phyloP scores from a whole-genome alignment of 2,329 filamentous ascomycete genomes.

The Teratosphaeria gauchensis region DNA sequence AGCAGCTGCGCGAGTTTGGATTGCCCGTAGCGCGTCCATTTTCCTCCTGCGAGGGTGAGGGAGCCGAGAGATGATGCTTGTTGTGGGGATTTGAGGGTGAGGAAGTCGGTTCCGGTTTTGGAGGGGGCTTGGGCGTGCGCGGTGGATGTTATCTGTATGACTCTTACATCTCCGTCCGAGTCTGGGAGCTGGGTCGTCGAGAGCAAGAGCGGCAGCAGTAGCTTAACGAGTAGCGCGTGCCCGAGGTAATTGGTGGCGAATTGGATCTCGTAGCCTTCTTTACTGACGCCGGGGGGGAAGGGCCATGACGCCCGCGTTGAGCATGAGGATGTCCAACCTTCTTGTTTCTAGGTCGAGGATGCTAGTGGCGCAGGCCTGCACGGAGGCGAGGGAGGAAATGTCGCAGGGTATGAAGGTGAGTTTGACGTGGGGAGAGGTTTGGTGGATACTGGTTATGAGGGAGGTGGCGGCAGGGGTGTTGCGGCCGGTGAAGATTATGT shows the following conservation, averaged over 20 bases:
- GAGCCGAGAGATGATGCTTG: neutral
- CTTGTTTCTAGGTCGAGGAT: neutral
- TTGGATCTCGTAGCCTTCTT: neutral
- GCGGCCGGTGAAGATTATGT: neutral
- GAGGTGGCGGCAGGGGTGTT: neutral
- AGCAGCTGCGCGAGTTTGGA: constrained; percentile 44
- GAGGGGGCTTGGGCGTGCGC: constrained; percentile 33
- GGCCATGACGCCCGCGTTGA: neutral
- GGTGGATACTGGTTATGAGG: too few species aligned
- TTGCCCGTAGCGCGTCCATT: constrained; percentile 34
- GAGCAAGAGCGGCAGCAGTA: constrained; percentile 27
- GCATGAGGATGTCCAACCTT: neutral
- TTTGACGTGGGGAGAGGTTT: neutral
- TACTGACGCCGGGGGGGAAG: neutral
- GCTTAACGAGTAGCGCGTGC: constrained; percentile 27
- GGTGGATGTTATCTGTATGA: neutral
- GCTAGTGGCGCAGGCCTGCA: neutral
- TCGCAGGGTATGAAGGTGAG: neutral
- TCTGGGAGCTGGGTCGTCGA: neutral
- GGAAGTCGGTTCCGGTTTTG: constrained; percentile 22
- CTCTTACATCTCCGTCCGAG: neutral
- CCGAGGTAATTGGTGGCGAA: constrained; percentile 26
- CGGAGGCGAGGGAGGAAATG: neutral
- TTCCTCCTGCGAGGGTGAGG: neutral
- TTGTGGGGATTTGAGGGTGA: constrained; percentile 29